These are phyloP conservation scores for Chimonanthus praecox DNA, from an alignment of 164 flowering plant species.

Conservation along the genomic window DNA sequence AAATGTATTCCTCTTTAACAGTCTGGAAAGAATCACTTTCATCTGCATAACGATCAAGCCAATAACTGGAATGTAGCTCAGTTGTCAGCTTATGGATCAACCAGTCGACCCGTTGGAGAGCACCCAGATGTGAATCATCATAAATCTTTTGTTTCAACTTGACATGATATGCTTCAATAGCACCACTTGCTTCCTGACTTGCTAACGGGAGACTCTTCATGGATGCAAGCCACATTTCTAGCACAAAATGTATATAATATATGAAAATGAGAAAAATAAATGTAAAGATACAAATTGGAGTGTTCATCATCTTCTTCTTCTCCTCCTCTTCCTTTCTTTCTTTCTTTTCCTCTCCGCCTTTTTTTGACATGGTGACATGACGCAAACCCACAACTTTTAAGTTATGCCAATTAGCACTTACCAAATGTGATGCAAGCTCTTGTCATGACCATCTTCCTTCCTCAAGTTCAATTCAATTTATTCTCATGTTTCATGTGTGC, in stretches of 20 bases:
- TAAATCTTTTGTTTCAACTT: conserved; percentile 74
- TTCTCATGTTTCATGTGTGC: neutral
- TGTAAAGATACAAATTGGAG: neutral
- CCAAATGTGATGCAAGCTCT: too few species aligned
- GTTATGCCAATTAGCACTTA: too few species aligned
- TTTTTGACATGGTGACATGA: too few species aligned
- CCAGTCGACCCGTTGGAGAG: conserved; percentile 94
- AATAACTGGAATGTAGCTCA: conserved; percentile 83
- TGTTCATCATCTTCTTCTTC: too few species aligned
- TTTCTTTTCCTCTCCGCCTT: too few species aligned
- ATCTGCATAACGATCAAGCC: conserved; percentile 93
- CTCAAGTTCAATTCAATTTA: too few species aligned
- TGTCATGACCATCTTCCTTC: neutral
- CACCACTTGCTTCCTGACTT: conserved; percentile 89
- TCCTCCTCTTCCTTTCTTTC: too few species aligned
- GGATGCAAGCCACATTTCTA: conserved; percentile 90
- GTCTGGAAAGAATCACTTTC: conserved; percentile 79
- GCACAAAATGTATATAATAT: neutral
- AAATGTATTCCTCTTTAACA: conserved; percentile 80
- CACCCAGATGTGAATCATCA: conserved; percentile 90
- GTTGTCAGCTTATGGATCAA: conserved; percentile 88
- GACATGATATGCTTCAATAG: conserved; percentile 89
- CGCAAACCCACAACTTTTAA: too few species aligned
- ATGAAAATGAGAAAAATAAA: conserved; percentile 3
- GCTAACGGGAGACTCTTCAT: conserved; percentile 79